Base-by-base conservation (phyloP, 1,284 basidiomycete genomes). In the Tilletia setariae region DNA sequence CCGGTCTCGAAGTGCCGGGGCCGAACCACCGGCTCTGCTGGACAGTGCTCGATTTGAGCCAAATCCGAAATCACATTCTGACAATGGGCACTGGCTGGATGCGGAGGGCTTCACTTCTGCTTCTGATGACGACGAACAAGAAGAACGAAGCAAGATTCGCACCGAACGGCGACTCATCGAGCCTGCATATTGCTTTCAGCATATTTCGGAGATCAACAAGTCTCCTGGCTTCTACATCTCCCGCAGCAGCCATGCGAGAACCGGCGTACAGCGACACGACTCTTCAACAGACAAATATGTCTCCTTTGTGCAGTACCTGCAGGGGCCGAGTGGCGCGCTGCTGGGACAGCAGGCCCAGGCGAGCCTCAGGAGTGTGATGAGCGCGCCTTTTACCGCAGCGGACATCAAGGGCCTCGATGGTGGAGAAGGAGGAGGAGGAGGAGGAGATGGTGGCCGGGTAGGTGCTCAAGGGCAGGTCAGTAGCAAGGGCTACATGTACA, bases 121-220 rank as follows among this genome's bases (percentile, higher is more conserved):
- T 16, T 4, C 4, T 40, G 56, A 61, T 9, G 56, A 61, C 28
- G 67, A 63, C 3, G 49, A 64, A 62, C 23, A 16, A 23, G 59
- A 13, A 13, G 25, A 15, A 21, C 2, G 2, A 4, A 40, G 64
- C 8, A 21, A 8, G 32, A 25, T n/a, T 15, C 28, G 42, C 49
- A 63, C 65, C 19, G 64, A 46, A 70, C 72, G 40, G 49, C 35
- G 11, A 15, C 32, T 35, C 8, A 19, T 66, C 16, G 65, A 53
- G 61, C 53, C 53, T 30, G 51, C 23, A 15, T 78, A 75, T 47
- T 78, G 76, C 68, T 65, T 59, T 40, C 76, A 77, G 63, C 76
- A 78, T 23, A 65, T 72, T 8, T 66, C 67, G 2, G 76, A 76
- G 64, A 73, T 76, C 56, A 76, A 77, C 64, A 72, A 73, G 56